These are phyloP conservation scores for Globisporangium parvum DNA, from an alignment of 352 stramenopile genomes.

Conservation along the genomic window DNA sequence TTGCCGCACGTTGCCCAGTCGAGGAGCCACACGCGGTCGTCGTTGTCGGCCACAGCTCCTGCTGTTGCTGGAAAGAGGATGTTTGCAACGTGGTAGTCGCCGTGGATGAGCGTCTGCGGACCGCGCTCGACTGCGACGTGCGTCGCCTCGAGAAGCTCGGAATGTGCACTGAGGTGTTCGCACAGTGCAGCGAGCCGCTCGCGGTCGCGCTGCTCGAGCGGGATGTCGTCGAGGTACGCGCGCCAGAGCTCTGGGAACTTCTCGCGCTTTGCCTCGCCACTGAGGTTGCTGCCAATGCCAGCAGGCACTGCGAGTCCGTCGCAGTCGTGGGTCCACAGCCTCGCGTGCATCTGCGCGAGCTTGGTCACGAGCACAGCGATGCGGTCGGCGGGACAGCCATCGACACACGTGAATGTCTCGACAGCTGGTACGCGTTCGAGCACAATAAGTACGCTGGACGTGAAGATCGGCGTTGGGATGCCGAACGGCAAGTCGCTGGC, in stretches of 20 bases:
- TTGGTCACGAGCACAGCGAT: slow-evolving; percentile 40
- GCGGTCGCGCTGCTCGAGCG: slow-evolving; percentile 23
- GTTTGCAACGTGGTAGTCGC: slow-evolving; percentile 81
- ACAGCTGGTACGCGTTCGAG: slow-evolving; percentile 49
- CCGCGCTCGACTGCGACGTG: slow-evolving; percentile 49
- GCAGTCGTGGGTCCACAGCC: slow-evolving; percentile 42
- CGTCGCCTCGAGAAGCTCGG: slow-evolving; percentile 28
- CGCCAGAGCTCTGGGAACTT: slow-evolving; percentile 57
- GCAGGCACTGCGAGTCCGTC: slow-evolving; percentile 37
- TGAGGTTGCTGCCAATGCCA: slow-evolving; percentile 68
- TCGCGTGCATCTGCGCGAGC: slow-evolving; percentile 60
- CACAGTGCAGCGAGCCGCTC: slow-evolving; percentile 33
- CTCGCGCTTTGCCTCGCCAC: slow-evolving; percentile 45
- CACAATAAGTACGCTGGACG: slow-evolving; percentile 66
- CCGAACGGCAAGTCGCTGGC: slow-evolving; percentile 35
- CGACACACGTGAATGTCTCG: slow-evolving; percentile 48
- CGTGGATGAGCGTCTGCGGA: slow-evolving; percentile 64
- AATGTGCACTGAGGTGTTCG: slow-evolving; percentile 32
- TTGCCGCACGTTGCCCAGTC: slow-evolving; percentile 78
- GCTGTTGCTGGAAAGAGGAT: slow-evolving; percentile 41
- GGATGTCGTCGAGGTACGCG: slow-evolving; percentile 45
- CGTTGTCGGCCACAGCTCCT: neutral
- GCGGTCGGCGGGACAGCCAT: slow-evolving; percentile 47
- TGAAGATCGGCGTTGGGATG: slow-evolving; percentile 46
- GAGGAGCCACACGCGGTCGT: slow-evolving; percentile 50